phyloP scores from a whole-genome alignment of 176 grass and related monocot species.

The Panicum miliaceum region DNA sequence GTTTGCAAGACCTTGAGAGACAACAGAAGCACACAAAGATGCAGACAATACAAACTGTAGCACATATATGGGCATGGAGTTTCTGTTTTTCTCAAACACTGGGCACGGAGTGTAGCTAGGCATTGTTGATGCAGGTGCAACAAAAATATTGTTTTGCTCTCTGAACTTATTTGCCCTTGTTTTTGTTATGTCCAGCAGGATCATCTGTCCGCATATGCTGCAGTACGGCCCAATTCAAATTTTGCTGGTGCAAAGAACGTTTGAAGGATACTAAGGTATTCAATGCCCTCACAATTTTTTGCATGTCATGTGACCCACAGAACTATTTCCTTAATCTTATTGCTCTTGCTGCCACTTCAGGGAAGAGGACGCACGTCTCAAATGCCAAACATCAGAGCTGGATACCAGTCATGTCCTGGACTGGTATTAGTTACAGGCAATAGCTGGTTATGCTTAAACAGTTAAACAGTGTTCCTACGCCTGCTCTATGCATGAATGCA shows the following conservation, averaged over 20 bases:
- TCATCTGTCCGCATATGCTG: constrained; percentile 64
- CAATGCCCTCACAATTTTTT: not conserved
- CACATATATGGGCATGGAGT: not conserved
- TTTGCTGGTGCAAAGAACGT: constrained; percentile 71
- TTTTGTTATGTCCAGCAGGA: constrained; percentile 59
- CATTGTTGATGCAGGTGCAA: not conserved
- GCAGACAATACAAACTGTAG: not conserved
- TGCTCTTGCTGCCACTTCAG: constrained; percentile 20
- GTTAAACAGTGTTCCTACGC: not conserved
- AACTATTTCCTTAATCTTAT: constrained; percentile 1
- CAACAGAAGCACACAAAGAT: not conserved
- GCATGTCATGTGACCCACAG: not conserved
- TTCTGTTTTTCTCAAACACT: not conserved
- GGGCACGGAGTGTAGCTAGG: not conserved
- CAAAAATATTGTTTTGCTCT: constrained; percentile 25
- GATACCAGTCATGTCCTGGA: not conserved
- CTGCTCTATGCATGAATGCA: not conserved
- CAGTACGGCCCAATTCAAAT: constrained; percentile 58
- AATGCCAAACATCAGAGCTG: constrained; percentile 24
- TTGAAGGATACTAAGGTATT: constrained; percentile 50
- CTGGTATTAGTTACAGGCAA: not conserved
- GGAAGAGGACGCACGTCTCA: not conserved
- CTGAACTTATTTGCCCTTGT: constrained; percentile 34
- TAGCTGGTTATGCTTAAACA: not conserved
- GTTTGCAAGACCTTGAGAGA: not conserved